A percentile compares a stretch with the other conserved stretches of the same genome.
These are phyloP conservation scores for Colletotrichum filicis DNA, from an alignment of 2,329 filamentous ascomycete genomes.

Conservation along the genomic window DNA sequence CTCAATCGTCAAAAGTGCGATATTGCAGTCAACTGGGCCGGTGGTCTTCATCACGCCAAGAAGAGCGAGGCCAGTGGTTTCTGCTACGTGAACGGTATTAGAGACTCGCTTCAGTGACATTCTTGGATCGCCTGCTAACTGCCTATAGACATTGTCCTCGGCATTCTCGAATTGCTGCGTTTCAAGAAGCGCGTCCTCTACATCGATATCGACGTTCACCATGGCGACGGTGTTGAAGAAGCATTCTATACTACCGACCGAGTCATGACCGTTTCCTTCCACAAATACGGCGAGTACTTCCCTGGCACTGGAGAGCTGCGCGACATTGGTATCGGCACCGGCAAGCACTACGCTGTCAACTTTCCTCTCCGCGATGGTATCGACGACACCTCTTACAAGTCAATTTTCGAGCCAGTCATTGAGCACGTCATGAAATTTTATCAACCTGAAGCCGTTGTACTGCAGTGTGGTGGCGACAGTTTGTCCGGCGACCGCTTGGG, in stretches of 20 bases:
- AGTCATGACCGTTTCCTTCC: conserved; percentile 92
- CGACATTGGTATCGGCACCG: conserved; percentile 86
- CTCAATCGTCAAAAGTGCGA: conserved; percentile 92
- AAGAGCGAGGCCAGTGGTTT: conserved; percentile 97
- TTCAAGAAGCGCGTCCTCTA: conserved; percentile 96
- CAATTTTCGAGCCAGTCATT: conserved; percentile 92
- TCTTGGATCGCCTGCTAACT: conserved; percentile 1
- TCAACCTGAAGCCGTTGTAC: conserved; percentile 89
- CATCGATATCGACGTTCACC: conserved; percentile 95
- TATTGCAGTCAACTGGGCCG: conserved; percentile 98
- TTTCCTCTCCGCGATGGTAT: conserved; percentile 93
- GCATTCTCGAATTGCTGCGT: conserved; percentile 90
- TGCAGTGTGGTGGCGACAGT: conserved; percentile 96
- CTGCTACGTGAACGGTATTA: conserved; percentile 92
- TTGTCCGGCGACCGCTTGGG: conserved; percentile 93
- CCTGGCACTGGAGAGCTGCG: conserved; percentile 89
- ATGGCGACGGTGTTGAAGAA: conserved; percentile 92
- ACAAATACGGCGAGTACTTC: conserved; percentile 98
- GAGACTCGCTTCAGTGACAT: too few species aligned
- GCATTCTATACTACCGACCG: conserved; percentile 93
- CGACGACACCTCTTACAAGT: conserved; percentile 88
- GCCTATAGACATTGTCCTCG: conserved; percentile 86
- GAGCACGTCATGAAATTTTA: conserved; percentile 88
- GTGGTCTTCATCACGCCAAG: conserved; percentile 96
- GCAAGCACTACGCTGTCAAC: conserved; percentile 91